A percentile compares a stretch with the other conserved stretches of the same genome.
Evolutionary conservation across 768 basidiomycete genomes (phyloP).

Genomic region (Paxillus rubicundulus): DNA sequence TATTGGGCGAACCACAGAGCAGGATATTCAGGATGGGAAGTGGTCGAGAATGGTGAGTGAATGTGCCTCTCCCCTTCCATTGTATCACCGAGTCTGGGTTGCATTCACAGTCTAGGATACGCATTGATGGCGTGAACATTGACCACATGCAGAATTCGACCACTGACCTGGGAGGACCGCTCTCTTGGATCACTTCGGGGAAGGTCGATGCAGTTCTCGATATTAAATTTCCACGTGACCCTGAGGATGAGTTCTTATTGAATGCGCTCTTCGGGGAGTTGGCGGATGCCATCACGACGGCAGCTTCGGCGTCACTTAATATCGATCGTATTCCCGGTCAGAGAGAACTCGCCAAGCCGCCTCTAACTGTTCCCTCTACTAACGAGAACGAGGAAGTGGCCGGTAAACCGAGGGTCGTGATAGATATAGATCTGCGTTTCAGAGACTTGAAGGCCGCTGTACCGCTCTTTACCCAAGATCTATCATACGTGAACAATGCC

Average conservation of each 20-base stretch:
- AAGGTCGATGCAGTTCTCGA: constrained; percentile 96
- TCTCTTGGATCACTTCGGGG: constrained; percentile 97
- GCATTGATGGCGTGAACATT: constrained; percentile 95
- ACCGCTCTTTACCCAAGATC: constrained; percentile 83
- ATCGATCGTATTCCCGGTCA: constrained; percentile 82
- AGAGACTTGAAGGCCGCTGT: constrained; percentile 94
- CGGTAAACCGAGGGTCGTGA: constrained; percentile 53
- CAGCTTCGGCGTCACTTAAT: constrained; percentile 44
- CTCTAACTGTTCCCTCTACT: constrained; percentile 67
- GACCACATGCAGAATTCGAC: constrained; percentile 90
- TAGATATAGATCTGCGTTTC: constrained; percentile 94
- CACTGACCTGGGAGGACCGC: constrained; percentile 73
- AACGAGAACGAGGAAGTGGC: constrained; percentile 27
- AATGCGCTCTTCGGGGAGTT: constrained; percentile 87
- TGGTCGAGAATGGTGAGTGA: constrained; percentile 83
- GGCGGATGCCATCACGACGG: constrained; percentile 79
- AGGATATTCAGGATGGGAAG: constrained; percentile 76
- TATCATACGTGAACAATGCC: constrained; percentile 91
- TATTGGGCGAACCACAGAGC: constrained; percentile 86
- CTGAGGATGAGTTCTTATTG: constrained; percentile 64
- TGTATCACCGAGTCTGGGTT: background rate
- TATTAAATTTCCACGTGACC: constrained; percentile 92
- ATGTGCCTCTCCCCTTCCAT: background rate
- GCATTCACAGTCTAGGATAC: constrained; percentile 73
- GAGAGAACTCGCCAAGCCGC: constrained; percentile 81